Percentiles rank a stretch among this genome's conserved stretches.
These are phyloP conservation scores for Nothopassalora personata DNA, from an alignment of 2,329 filamentous ascomycete species.

Conservation along the genomic window DNA sequence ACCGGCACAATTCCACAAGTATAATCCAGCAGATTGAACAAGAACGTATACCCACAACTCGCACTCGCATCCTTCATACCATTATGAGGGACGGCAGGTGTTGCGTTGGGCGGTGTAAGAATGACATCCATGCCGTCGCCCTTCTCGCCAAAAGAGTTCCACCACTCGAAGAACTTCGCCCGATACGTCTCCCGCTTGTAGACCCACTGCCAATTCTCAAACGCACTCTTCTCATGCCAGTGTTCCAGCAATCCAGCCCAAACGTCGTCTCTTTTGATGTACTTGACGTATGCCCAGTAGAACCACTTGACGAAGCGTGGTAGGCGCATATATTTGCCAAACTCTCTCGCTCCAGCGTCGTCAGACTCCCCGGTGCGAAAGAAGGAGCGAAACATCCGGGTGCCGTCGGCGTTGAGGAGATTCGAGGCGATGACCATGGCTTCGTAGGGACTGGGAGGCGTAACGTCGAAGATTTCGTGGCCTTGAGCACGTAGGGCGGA, in stretches of 20 bases:
- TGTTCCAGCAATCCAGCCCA: constrained; percentile 73
- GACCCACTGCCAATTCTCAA: constrained; percentile 79
- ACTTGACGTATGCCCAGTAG: constrained; percentile 87
- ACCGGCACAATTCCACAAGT: constrained; percentile 76
- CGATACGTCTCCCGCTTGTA: constrained; percentile 72
- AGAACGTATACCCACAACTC: constrained; percentile 86
- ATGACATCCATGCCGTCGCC: constrained; percentile 62
- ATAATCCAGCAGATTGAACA: constrained; percentile 91
- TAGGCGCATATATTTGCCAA: constrained; percentile 68
- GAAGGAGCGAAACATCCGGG: constrained; percentile 70
- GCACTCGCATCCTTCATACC: constrained; percentile 82
- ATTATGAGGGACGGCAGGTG: constrained; percentile 78
- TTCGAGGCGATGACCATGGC: constrained; percentile 71
- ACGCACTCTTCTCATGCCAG: constrained; percentile 68
- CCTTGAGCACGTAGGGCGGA: constrained; percentile 64
- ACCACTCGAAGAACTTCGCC: constrained; percentile 76
- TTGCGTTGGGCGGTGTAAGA: constrained; percentile 80
- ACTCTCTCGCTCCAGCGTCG: constrained; percentile 69
- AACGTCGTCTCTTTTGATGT: constrained; percentile 66
- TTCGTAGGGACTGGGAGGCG: constrained; percentile 56
- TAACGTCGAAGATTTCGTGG: constrained; percentile 65
- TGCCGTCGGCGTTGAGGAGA: constrained; percentile 79
- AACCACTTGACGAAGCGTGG: constrained; percentile 71
- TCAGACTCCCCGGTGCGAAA: constrained; percentile 73
- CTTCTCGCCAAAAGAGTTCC: constrained; percentile 55